Conservation (phyloP, 2,329 filamentous ascomycete genomes). For the Cadophora gregata region DNA sequence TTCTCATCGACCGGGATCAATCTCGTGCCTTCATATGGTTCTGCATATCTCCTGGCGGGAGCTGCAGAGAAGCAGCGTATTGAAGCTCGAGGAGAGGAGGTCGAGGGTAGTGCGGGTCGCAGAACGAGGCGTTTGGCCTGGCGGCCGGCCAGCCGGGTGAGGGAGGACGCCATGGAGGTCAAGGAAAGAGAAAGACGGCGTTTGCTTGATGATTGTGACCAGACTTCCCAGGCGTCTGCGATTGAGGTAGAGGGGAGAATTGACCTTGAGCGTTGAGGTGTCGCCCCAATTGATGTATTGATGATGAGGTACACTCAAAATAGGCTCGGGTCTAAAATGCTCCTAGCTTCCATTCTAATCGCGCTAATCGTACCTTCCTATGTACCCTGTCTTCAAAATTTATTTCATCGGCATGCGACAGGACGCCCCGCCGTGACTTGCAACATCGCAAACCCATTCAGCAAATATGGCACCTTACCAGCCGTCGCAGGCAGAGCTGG, state of each 20-base stretch:
- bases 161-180: conserved; percentile 70
- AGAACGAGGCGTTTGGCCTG: conserved; percentile 72
- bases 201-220: conserved; percentile 33
- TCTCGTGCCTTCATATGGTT: conserved; percentile 57
- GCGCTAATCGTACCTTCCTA: too few species aligned
- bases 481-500: conserved; percentile 61
- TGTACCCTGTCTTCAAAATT: conserved; percentile 11
- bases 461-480: conserved; percentile 52
- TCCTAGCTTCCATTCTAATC: conserved; percentile 1
- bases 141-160: conserved; percentile 75
- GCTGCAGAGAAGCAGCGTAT: conserved; percentile 71
- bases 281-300: conserved; percentile 25
- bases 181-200: conserved; percentile 28
- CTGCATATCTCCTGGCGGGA: conserved; percentile 65
- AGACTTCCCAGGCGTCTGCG: conserved; percentile 35
- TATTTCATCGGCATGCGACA: conserved; percentile 15
- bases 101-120: conserved; percentile 47
- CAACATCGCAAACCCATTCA: conserved; percentile 8
- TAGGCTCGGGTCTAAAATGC: conserved; percentile 22
- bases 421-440: conserved; percentile 29
- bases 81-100: conserved; percentile 46
- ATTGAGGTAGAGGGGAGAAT: conserved; percentile 34
- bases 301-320: conserved; percentile 38
- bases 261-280: conserved; percentile 15
- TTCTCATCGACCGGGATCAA: conserved; percentile 65